Percentiles rank a stretch among this genome's conserved stretches.
Evolutionary conservation across 768 basidiomycete genomes (phyloP).

Genomic region (Tephrocybe sp.): DNA sequence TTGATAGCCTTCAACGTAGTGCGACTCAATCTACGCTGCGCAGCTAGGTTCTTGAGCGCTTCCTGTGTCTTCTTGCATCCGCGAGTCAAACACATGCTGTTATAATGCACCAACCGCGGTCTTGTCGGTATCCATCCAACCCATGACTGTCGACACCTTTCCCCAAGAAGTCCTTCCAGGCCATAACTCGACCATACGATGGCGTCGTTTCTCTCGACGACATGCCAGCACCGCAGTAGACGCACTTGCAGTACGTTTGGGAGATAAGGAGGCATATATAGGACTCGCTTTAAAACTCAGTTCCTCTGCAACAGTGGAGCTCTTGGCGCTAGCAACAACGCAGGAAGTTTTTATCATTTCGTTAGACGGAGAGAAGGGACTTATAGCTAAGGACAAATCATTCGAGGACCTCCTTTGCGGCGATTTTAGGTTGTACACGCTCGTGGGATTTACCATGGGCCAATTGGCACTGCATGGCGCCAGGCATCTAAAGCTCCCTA

Average conservation of each 20-base stretch:
- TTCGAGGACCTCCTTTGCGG: conserved; percentile 19
- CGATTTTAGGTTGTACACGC: background rate
- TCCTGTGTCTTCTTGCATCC: background rate
- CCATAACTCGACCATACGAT: conserved; percentile 1
- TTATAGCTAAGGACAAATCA: conserved; percentile 8
- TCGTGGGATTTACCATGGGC: conserved; percentile 37
- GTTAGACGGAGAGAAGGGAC: conserved; percentile 1
- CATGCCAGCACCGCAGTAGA: conserved; percentile 12
- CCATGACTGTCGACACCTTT: conserved; percentile 2
- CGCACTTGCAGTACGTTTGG: background rate
- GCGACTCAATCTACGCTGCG: too few relatives aligned
- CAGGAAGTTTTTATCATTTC: conserved; percentile 9
- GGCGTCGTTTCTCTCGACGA: conserved; percentile 8
- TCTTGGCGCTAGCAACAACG: conserved; percentile 13
- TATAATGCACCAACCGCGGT: background rate
- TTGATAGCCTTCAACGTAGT: too few relatives aligned
- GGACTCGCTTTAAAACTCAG: conserved; percentile 10
- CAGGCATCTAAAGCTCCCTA: conserved; percentile 21
- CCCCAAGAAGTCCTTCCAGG: conserved; percentile 9
- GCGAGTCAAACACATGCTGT: background rate
- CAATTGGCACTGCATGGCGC: conserved; percentile 29
- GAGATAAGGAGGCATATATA: background rate
- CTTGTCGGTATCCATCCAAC: background rate
- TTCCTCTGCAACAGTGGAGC: conserved; percentile 2
- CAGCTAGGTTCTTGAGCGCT: conserved; percentile 1